Base-by-base conservation (phyloP, 2,329 filamentous ascomycete genomes). In the Ascochyta clinopodiicola region DNA sequence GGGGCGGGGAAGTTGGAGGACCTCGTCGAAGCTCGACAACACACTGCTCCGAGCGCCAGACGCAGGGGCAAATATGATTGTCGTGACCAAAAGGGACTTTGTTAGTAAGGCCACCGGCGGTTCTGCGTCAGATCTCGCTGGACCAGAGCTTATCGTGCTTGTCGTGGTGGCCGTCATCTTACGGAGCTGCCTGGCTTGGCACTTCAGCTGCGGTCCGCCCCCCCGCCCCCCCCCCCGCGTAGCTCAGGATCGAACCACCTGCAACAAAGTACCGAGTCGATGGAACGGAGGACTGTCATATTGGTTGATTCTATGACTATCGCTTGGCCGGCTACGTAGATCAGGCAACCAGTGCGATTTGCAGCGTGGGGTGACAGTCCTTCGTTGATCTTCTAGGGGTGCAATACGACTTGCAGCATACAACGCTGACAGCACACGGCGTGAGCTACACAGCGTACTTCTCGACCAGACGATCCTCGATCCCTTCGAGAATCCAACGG, bases 401-500 rank as follows among this genome's bases (percentile, higher is more conserved):
- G 52, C 43, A 42, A 51, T 29, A 29, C 25, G 8, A 27, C 10
- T 31, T 43, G 25, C 52, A 38, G 34, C 31, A 46, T 46, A 31
- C 47, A 43, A 54, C 44, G 47, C 44, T 34, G 37, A 52, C 46
- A 32, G 38, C 49, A 42, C 37, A 44, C 40, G 24, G 39, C 25
- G 42, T 56, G 59, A 57, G 71, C 38, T 61, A 61, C 39, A 64
- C 64, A 51, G 64, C 62, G 51, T 76, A 59, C 57, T 73, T 78
- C 39, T 75, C 82, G 69, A 98, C 79, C 56, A 99, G 80, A 72
- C 95, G 86, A 71, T 92, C 86, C 80, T 97, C 93, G 54, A 97
- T 88, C 17, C 89, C 89, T 67, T 96, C 91, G 56, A 98, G 80
- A 60, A 97, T 91, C 69, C 91, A 97, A 74, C 92, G 90, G 77